Evolutionary conservation across 2,329 filamentous ascomycete genomes (phyloP), one percentile per base, ranked within the genome.

Genomic region (Phyllosticta citriasiana): DNA sequence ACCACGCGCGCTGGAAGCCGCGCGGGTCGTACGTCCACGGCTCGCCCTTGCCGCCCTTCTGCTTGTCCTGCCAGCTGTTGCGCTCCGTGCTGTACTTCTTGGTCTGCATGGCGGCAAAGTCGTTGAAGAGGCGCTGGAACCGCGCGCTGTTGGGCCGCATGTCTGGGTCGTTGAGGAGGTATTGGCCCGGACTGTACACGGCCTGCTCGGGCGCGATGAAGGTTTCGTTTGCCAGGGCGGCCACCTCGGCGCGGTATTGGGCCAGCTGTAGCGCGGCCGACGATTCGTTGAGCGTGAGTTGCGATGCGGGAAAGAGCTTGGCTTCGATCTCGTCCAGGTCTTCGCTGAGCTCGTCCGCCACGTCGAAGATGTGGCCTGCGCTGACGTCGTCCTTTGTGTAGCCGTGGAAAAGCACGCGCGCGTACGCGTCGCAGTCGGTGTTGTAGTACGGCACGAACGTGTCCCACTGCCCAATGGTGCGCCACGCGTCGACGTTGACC

Each of bases 401-500:
- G n/a, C 63, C 63, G 35, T 59, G 51, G 16, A 65, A 9, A 33
- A 51, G n/a, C n/a, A 60, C 33, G 19, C 64, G 63, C 35, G 83
- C 80, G 65, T 85, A 78, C n/a, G 67, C 60, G 26, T 65, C 64
- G 59, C 64, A 84, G 66, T 85, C 82, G 35, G 78, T 82, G 63
- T 78, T 75, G 67, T 84, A 84, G 66, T 80, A 85, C 0, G 82
- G 80, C 51, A 86, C 84, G 62, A 80, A 70, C 0, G 79, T 79
- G 66, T 85, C 83, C 80, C 82, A 85, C 0, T 76, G 80, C 22
- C 82, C 77, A 7, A 84, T 75, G 53, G 77, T 75, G 63, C 79
- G 75, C 66, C 79, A 79, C 0, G 81, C 78, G 7, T 69, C 72
- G 10, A 79, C 79, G 65, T 85, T 84, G 52, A 85, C 80, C 1